Evolutionary conservation across 2,329 filamentous ascomycete genomes (phyloP).

Genomic region (Xenosphaeropsis pyriputrescens): DNA sequence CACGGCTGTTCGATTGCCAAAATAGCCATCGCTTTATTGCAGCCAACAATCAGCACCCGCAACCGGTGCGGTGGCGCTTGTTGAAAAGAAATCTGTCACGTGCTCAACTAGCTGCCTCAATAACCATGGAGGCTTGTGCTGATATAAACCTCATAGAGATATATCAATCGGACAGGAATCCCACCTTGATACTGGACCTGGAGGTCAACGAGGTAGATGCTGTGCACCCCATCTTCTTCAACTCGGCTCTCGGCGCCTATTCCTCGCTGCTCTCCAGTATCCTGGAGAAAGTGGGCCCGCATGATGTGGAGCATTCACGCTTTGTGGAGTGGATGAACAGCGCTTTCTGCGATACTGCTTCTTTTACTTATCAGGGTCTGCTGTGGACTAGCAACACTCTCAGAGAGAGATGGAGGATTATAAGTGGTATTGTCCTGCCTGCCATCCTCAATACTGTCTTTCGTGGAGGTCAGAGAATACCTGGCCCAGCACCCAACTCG

Average conservation of each 20-base stretch:
- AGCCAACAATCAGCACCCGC: no score
- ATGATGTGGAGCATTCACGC: not conserved
- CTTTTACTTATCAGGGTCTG: not conserved
- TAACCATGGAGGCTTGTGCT: no score
- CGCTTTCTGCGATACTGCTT: not conserved
- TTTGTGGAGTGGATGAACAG: not conserved
- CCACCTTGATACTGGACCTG: slow-evolving; percentile 58
- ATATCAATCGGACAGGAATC: slow-evolving; percentile 38
- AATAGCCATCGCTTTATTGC: no score
- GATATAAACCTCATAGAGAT: no score
- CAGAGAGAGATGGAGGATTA: not conserved
- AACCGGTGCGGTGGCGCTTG: no score
- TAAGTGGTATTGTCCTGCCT: not conserved
- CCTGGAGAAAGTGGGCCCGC: no score
- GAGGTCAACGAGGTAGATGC: not conserved
- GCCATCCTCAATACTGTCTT: not conserved
- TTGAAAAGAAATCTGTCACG: no score
- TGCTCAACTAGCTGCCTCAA: no score
- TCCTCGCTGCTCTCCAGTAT: not conserved
- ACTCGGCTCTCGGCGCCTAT: not conserved
- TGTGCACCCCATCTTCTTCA: not conserved
- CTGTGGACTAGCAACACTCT: not conserved
- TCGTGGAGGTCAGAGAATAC: not conserved
- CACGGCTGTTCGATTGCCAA: no score
- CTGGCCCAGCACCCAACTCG: not conserved